Base-by-base conservation (phyloP, 805 yeast genomes). In the Cephaloascus fragrans region DNA sequence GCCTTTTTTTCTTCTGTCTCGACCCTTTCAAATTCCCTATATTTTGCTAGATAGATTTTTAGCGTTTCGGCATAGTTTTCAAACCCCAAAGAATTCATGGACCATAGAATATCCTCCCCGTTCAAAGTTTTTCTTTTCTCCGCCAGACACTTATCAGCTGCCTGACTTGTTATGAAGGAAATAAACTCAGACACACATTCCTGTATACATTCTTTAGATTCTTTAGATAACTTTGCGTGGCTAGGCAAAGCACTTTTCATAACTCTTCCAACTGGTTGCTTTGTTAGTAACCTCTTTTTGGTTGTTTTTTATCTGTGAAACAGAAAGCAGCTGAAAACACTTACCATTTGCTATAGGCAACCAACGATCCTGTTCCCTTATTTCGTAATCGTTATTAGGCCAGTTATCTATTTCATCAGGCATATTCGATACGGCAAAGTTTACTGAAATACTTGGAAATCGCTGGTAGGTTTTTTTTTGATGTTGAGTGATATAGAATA, bases 141-240 rank as follows among this genome's bases (percentile, higher is more conserved):
- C 37, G 77, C 69, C 10, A 69, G 51, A 51, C 84, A 78, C 48
- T 70, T 73, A 44, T 80, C 85, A 36, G 81, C 71, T 16, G 74
- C 74, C 56, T 79, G 84, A 26, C 80, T 71, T 3, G 85, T 80
- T 39, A 79, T 73, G 55, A 79, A 79, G 8, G 82, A 73, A 26
- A 79, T 80, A 54, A 77, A 79, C 55, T 79, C 83, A 37, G 74
- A 63, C 3, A 77, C 85, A 50, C 83, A 79, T 50, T 80, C 85
- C 55, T 80, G 86, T 60, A 80, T 77, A 47, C 85, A 76, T 48
- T 80, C 89, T 50, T 82, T 81, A 34, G 89, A 83, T 49, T 83
- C 93, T 50, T 82, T 83, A 18, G 87, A 78, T 1, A 83, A 77
- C 50, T 83, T 83, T 9, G 89, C 90, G 29, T 80, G 77, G 10